Evolutionary conservation across 371 early-diverging fungal species (phyloP).

Genomic region (Blakeslea trispora): DNA sequence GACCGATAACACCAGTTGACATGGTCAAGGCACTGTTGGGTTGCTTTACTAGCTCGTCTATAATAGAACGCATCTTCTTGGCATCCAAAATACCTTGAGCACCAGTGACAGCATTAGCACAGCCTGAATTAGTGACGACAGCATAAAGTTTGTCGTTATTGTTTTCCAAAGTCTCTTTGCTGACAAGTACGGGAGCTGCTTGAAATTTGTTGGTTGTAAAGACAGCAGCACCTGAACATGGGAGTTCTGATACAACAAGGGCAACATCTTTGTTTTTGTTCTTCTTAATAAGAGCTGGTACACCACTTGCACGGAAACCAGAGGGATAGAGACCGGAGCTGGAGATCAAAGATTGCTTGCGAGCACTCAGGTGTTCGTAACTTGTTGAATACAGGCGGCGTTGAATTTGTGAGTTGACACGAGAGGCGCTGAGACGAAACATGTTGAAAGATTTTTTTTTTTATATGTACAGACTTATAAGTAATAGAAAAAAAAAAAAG

Average conservation of each 20-base stretch:
- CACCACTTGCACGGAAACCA: constrained; percentile 84
- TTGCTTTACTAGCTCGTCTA: constrained; percentile 52
- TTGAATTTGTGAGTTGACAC: constrained; percentile 2
- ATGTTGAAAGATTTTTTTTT: constrained; percentile 4
- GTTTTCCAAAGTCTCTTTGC: constrained; percentile 61
- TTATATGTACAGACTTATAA: too few relatives aligned
- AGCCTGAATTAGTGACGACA: constrained; percentile 89
- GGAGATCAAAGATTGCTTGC: constrained; percentile 53
- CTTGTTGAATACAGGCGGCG: constrained; percentile 20
- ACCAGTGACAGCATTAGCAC: constrained; percentile 97
- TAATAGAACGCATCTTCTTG: constrained; percentile 62
- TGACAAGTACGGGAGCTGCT: constrained; percentile 90
- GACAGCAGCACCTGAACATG: constrained; percentile 85
- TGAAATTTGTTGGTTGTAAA: constrained; percentile 92
- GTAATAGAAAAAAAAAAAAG: too few relatives aligned
- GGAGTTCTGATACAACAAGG: constrained; percentile 71
- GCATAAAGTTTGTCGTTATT: constrained; percentile 57
- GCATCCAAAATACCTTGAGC: constrained; percentile 82
- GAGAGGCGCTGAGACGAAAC: constrained; percentile 12
- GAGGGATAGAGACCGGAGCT: constrained; percentile 66
- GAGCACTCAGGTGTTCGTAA: constrained; percentile 34
- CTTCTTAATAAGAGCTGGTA: constrained; percentile 83
- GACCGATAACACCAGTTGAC: constrained; percentile 98
- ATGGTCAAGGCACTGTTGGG: constrained; percentile 70
- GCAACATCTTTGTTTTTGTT: constrained; percentile 79